phyloP scores from a whole-genome alignment of 805 yeast species.

The Wickerhamiella galacta region DNA sequence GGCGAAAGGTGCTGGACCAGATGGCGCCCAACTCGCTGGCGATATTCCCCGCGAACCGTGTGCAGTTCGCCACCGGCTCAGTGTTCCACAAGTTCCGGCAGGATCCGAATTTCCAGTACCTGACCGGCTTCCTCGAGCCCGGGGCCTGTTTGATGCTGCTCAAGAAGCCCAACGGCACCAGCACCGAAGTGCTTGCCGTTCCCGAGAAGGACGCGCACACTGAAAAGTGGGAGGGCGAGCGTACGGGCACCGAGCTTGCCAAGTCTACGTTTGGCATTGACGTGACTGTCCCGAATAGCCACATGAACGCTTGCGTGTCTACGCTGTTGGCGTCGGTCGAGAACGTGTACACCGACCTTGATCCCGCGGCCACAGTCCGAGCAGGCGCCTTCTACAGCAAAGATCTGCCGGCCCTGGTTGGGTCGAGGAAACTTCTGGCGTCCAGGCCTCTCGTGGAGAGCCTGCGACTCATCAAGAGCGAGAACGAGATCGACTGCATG shows the following conservation, averaged over 20 bases:
- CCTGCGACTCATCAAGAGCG: constrained; percentile 52
- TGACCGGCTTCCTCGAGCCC: constrained; percentile 90
- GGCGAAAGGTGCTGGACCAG: constrained; percentile 38
- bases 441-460: constrained; percentile 13
- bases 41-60: constrained; percentile 51
- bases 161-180: constrained; percentile 29
- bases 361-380: constrained; percentile 13
- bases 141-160: constrained; percentile 42
- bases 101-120: constrained; percentile 69
- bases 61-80: constrained; percentile 73
- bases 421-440: constrained; percentile 1
- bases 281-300: constrained; percentile 29
- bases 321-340: constrained; percentile 8
- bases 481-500: constrained; percentile 62
- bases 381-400: constrained; percentile 12
- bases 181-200: constrained; percentile 61
- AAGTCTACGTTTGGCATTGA: constrained; percentile 79
- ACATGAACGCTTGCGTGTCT: constrained; percentile 8
- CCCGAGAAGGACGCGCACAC: constrained; percentile 61
- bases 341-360: constrained; percentile 13
- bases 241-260: constrained; percentile 77
- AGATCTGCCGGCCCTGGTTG: constrained; percentile 11
- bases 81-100: constrained; percentile 90
- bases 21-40: constrained; percentile 54
- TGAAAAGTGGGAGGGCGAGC: constrained; percentile 91